Base-by-base conservation (phyloP, 2,329 filamentous ascomycete species). In the Venturiaceae sp. region DNA sequence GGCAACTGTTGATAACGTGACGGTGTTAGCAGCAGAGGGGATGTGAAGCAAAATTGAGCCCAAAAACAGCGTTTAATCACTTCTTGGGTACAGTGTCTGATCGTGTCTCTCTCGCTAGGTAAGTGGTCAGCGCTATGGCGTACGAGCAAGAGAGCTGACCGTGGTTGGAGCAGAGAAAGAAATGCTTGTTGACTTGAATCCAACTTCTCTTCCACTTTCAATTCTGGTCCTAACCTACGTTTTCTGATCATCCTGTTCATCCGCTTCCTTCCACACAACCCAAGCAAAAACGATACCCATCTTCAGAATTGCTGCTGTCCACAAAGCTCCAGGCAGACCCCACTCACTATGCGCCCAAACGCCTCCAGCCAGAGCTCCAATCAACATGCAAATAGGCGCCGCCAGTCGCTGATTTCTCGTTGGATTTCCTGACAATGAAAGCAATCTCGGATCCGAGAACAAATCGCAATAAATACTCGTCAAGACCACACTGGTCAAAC, bases 401-500 rank as follows among this genome's bases (percentile, higher is more conserved):
- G 72, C 75, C 1, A 73, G 65, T 53, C 82, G 72, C 55, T 79
- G 72, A 66, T 83, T 81, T 53, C 82, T 71, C 67, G 84, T 80
- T 0, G 75, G 69, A 59, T 83, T 80, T 2, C 69, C 65, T 14
- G 69, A 61, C 1, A 73, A 61, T 0, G 68, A 68, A 5, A 82
- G 68, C 19, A 84, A 61, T 11, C 75, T 73, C 11, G 77, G 72
- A 65, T 90, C 87, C 1, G 84, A 87, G 64, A 90, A 90, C 23
- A 92, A 67, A 68, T 92, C 89, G 67, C 87, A 91, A 74, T 92
- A 92, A 13, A 56, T 56, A 19, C 34, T 39, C 28, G 54, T 56
- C 30, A 58, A 36, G n/a, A 58, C 55, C 62, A 90, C 84, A 67
- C 86, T 90, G 1, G 89, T 94, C 61, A 94, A 72, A 3, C 92